A percentile compares a stretch with the other conserved stretches of the same genome.
Evolutionary conservation across 2,329 filamentous ascomycete genomes (phyloP).

Genomic region (Neonectria magnoliae): DNA sequence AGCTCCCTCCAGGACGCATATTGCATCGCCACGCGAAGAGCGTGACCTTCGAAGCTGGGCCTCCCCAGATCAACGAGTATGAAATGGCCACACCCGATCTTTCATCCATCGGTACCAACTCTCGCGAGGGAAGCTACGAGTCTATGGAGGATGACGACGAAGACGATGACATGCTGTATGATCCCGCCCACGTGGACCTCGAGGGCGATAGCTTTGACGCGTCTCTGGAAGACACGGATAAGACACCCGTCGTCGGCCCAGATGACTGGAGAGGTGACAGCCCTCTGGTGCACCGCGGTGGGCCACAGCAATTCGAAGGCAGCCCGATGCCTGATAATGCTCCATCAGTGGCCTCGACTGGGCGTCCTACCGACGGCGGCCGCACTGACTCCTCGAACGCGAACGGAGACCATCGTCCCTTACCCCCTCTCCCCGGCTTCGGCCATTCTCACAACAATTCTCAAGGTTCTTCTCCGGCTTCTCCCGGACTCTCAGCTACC

Average conservation of each 20-base stretch:
- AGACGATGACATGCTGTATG: constrained; percentile 68
- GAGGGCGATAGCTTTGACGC: constrained; percentile 93
- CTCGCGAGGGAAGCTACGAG: constrained; percentile 92
- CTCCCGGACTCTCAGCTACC: constrained; percentile 72
- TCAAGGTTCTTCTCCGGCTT: constrained; percentile 63
- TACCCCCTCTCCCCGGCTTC: constrained; percentile 84
- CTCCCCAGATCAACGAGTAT: constrained; percentile 96
- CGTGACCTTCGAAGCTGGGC: constrained; percentile 94
- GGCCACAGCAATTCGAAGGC: constrained; percentile 64
- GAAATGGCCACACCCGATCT: constrained; percentile 97
- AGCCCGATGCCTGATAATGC: constrained; percentile 72
- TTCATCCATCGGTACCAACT: constrained; percentile 90
- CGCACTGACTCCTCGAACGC: constrained; percentile 80
- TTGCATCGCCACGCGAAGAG: constrained; percentile 92
- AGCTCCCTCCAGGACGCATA: constrained; percentile 71
- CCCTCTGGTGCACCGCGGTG: constrained; percentile 50
- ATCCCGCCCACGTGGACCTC: constrained; percentile 58
- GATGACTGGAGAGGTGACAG: constrained; percentile 91
- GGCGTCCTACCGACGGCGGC: constrained; percentile 65
- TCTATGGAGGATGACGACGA: constrained; percentile 81
- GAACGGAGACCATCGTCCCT: constrained; percentile 82
- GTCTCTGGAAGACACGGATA: constrained; percentile 93
- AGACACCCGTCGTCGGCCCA: constrained; percentile 96
- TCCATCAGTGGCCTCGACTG: constrained; percentile 54
- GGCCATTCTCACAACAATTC: constrained; percentile 50